phyloP scores from a whole-genome alignment of 23 red algal genomes.

The Gracilaria caudata region DNA sequence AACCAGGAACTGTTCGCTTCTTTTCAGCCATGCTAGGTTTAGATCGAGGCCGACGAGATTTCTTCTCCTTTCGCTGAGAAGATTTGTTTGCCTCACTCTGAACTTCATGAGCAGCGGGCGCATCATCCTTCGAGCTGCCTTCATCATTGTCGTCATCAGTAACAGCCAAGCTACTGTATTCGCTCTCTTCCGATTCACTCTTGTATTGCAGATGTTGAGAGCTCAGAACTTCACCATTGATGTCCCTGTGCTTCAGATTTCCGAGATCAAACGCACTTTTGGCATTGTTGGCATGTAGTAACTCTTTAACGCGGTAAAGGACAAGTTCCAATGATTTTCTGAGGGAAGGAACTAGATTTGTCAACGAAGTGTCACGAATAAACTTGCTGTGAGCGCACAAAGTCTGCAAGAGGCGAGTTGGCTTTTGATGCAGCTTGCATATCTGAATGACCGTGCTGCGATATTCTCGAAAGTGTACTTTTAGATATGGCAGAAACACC shows the following conservation, averaged over 20 bases:
- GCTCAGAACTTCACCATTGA: conserved; percentile 60
- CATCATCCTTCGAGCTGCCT: background rate
- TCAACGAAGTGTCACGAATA: conserved; percentile 56
- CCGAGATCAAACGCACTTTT: conserved; percentile 64
- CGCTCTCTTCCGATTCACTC: conserved; percentile 55
- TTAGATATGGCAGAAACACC: conserved; percentile 47
- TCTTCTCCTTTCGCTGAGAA: conserved; percentile 26
- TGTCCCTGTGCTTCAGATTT: conserved; percentile 62
- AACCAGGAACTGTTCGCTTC: conserved; percentile 7
- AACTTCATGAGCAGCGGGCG: background rate
- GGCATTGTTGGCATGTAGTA: conserved; percentile 50
- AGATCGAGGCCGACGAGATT: background rate
- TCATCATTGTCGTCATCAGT: conserved; percentile 45
- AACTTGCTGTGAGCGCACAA: conserved; percentile 69
- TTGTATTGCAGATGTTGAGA: conserved; percentile 62
- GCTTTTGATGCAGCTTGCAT: conserved; percentile 66
- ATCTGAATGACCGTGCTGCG: conserved; percentile 53
- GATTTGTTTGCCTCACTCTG: background rate
- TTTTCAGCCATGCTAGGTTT: background rate
- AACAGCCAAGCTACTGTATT: conserved; percentile 47
- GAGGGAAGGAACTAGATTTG: conserved; percentile 58
- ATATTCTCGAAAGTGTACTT: conserved; percentile 44
- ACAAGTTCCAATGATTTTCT: conserved; percentile 68
- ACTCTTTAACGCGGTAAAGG: conserved; percentile 51
- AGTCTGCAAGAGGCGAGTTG: conserved; percentile 56